Base-by-base conservation (phyloP, 2,329 filamentous ascomycete genomes). In the Cryphonectria nitschkei region DNA sequence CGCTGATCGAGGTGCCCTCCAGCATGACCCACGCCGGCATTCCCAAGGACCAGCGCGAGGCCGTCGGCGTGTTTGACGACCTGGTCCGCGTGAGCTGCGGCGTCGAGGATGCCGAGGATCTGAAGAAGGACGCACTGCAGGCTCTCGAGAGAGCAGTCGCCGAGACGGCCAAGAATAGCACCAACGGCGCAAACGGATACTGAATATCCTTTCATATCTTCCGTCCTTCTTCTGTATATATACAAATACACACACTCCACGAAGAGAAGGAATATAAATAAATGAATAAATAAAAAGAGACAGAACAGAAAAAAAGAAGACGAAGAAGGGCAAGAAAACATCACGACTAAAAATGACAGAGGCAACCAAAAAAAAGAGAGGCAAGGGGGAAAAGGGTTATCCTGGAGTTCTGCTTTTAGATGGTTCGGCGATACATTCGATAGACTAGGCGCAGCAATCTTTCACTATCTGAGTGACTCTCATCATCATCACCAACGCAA, bases 21-120 rank as follows among this genome's bases (percentile, higher is more conserved):
- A 93, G 90, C 82, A 99, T 99, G 96, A 99, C 96, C 26, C 96
- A 99, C 81, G 93, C 94, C 34, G 96, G 95, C 71, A 99, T 99
- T 75, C 96, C 96, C 65, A 89, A 88, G 80, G 94, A 94, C 73
- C 90, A 97, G 85, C 88, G 96, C 70, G 96, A 99, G 86, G 92
- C 91, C 3, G 94, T 96, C 0, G 96, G 96, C 73, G 94, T 99
- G 43, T 98, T 91, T 78, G 96, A 99, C 79, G 96, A 99, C 80
- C 87, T 99, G 9, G 93, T 99, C 41, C 89, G 96, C 75, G 86
- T 99, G 72, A 97, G 94, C 86, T 98, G 94, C 80, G 96, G 96
- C 77, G 90, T 99, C 69, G 96, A 99, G 83, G 96, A 99, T 78
- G 89, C 89, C 9, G 90, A 91, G 73, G 96, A 99, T 81, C 85